Evolutionary conservation across 2,329 filamentous ascomycete species (phyloP), one percentile per base, ranked within the genome.

Genomic region (Paradendryphiella salina): DNA sequence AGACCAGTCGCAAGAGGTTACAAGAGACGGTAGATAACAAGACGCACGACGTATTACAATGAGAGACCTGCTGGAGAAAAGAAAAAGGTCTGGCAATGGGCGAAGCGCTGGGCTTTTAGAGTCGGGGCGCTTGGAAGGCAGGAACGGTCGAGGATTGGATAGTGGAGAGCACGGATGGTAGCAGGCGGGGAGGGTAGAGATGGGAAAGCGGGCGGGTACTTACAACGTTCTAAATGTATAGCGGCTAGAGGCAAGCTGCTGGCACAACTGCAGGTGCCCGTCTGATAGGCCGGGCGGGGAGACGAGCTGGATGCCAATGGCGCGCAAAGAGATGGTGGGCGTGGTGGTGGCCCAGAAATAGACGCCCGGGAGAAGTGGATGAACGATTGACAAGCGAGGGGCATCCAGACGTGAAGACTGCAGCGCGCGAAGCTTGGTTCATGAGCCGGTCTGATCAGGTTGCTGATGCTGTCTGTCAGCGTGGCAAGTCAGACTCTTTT

Each of bases 41-140:
- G 67, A 68, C 60, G 55, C 61, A 69, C 62, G 63, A 60, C 63
- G 67, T 70, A 73, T 71, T 73, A 71, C 71, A 69, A 68, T 65
- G 65, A 71, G 71, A 73, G 70, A 66, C 73, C 72, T 69, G 72
- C 72, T 74, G 67, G 64, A 69, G 67, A 67, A 62, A 68, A 67
- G 61, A 58, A 60, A 60, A 64, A 56, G 57, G 54, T 63, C 61
- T 59, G 63, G 62, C 60, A 61, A 63, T 55, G 64, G 62, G 66
- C 67, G 69, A 71, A 67, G 66, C 65, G 68, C 68, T 66, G 64
- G 65, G 64, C 66, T 75, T 75, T 44, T 73, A 73, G 71, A 69
- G 66, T 61, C 57, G 58, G 56, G 66, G 73, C 72, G 72, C 71
- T 73, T 74, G 52, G 67, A 66, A 53, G 50, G 56, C 58, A 32